Base-by-base conservation (phyloP, 2,329 filamentous ascomycete species). In the Atkinsonella hypoxylon region DNA sequence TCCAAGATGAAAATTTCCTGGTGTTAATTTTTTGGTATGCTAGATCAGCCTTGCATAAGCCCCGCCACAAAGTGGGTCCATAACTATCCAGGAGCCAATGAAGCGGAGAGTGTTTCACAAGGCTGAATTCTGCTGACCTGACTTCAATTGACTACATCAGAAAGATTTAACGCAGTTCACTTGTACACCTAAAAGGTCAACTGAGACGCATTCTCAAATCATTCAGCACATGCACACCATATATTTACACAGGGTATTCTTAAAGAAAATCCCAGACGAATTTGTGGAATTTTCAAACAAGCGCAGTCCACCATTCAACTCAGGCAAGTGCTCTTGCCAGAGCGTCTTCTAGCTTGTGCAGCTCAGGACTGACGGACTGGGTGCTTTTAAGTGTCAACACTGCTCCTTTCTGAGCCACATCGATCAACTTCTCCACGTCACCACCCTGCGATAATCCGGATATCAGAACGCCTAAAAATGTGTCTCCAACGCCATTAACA, bases 401-500 rank as follows among this genome's bases (percentile, higher is more conserved):
- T 3, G 90, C 89, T 2, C 85, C 91, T 60, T 76, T 77, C 69
- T 97, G 93, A 31, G 90, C 91, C 36, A 93, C 67, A 51, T 82
- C 74, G n/a, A 98, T 73, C 50, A 93, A 65, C 45, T 83, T 75
- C 60, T 81, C 68, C 53, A 78, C 63, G 53, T 68, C 69, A 3
- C 73, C 75, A 0, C 76, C 76, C 59, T 75, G 78, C 0, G 82
- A 82, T 56, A 97, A 64, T 0, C 87, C 88, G 1, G 89, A 85
- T n/a, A 95, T 72, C 51, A 96, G 59, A 13, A 89, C 85, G 0
- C 91, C 93, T 9, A 94, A 73, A 64, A 97, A 90, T 0, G 93
- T 96, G 67, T 98, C 93, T 0, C 93, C 93, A 2, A 89, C 89
- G 0, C 91, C 93, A 64, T 97, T 97, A 10, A 97, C 91, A 45